A percentile compares a stretch with the other conserved stretches of the same genome.
Evolutionary conservation across 2,329 filamentous ascomycete species (phyloP).

Genomic region (Talaromyces rugulosus): DNA sequence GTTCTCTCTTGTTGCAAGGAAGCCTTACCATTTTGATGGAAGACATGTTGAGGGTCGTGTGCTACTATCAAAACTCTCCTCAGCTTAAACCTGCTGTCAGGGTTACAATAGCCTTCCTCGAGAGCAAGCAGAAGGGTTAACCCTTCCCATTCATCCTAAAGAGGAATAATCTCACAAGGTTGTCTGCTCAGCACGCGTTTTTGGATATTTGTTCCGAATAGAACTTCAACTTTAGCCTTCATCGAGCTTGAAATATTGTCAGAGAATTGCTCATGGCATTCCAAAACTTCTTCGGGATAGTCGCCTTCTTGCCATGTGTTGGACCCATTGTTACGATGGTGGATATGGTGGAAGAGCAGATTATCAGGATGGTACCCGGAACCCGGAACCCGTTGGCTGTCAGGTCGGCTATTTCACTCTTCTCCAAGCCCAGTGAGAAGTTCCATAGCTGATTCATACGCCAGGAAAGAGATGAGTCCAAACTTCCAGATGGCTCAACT

Average conservation of each 20-base stretch:
- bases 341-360: background rate
- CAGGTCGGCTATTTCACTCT: too few relatives aligned
- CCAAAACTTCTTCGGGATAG: background rate
- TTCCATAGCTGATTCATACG: too few relatives aligned
- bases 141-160: background rate
- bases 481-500: too few relatives aligned
- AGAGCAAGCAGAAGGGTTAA: background rate
- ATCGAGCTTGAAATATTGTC: background rate
- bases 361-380: background rate
- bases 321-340: background rate
- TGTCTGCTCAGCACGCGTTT: background rate
- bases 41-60: background rate
- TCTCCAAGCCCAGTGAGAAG: too few relatives aligned
- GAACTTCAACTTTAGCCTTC: background rate
- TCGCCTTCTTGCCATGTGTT: background rate
- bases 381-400: too few relatives aligned
- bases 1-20: too few relatives aligned
- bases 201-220: background rate
- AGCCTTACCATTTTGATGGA: background rate
- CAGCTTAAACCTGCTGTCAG: background rate
- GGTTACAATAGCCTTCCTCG: background rate
- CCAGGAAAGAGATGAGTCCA: too few relatives aligned
- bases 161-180: background rate
- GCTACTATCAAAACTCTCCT: background rate
- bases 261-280: background rate